A percentile compares a stretch with the other conserved stretches of the same genome.
These are phyloP conservation scores for Penicillium sumatraense DNA, from an alignment of 2,329 filamentous ascomycete genomes.

Conservation along the genomic window DNA sequence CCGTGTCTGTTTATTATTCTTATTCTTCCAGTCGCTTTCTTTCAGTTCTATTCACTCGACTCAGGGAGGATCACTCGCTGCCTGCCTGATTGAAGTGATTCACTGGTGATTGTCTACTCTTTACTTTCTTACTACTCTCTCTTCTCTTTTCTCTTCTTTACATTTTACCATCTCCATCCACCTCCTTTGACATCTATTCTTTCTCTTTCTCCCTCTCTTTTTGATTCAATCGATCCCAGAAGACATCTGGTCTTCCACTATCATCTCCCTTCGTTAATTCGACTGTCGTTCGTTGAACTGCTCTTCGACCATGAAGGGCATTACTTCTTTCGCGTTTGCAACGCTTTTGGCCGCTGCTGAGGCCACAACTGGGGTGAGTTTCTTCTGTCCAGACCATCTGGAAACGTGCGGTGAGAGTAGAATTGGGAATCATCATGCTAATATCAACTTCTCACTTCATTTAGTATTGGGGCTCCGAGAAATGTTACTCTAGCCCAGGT, in stretches of 20 bases:
- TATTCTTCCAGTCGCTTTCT: constrained; percentile 25
- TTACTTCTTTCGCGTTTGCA: constrained; percentile 29
- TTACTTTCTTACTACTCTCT: neutral
- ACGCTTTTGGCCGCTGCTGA: constrained; percentile 54
- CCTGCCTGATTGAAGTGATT: neutral
- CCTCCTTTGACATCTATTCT: neutral
- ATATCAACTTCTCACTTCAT: neutral
- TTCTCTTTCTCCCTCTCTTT: neutral
- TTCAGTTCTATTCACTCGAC: too few species aligned
- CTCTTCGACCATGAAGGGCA: constrained; percentile 35
- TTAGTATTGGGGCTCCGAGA: constrained; percentile 55
- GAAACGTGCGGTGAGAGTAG: neutral
- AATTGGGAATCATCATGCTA: neutral
- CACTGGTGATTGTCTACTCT: neutral
- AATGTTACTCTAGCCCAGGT: constrained; percentile 67
- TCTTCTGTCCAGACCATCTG: constrained; percentile 33
- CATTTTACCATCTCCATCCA: neutral
- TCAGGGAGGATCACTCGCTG: neutral
- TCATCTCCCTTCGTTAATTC: constrained; percentile 3
- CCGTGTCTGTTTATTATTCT: too few species aligned
- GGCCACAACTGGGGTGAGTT: constrained; percentile 49
- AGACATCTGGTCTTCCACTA: neutral
- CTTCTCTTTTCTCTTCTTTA: neutral
- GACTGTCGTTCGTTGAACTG: constrained; percentile 38
- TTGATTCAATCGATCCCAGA: neutral